Evolutionary conservation across 2,329 filamentous ascomycete genomes (phyloP), one percentile per base, ranked within the genome.

Genomic region (Xylariaceae sp.): DNA sequence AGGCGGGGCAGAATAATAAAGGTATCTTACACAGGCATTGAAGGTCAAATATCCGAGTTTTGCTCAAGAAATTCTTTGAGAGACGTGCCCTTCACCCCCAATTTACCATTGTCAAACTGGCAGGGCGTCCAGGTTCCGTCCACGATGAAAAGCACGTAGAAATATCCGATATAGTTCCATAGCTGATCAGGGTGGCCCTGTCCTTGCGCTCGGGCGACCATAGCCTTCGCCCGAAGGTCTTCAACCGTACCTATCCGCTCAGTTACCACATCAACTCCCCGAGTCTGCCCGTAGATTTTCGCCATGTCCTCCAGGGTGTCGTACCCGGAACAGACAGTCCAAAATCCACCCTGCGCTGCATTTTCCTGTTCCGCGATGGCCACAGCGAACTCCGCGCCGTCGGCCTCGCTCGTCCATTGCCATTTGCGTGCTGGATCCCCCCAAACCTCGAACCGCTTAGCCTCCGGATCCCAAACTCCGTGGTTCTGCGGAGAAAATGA

Each of bases 91-190:
- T 53, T 51, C 12, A 59, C 38, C 4, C 50, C 53, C 10, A 62
- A 42, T 50, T 56, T 62, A 17, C 57, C 54, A 19, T 58, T 62
- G 40, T 61, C 59, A n/a, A 60, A 57, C 2, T 54, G 18, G 11
- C 45, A 33, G n/a, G 48, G 51, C 17, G 28, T 28, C 51, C 48
- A 54, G n/a, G 48, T 59, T 4, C 57, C 54, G 41, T 62, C 54
- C 5, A 47, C 51, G 3, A 47, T 48, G 19, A 28, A 59, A 31
- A 54, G 34, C 38, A 56, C 28, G 14, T 59, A 60, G 48, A 59
- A 58, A 39, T 56, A 61, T 1, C 57, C 54, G 12, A 60, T 60
- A 42, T 59, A 60, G 22, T 60, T 47, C 54, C 57, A 59, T 44
- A 59, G 51, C 18, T 44, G 47, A 16, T 18, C 49, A 38, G 51